Evolutionary conservation across 257 asterid genomes (phyloP), one percentile per base, ranked within the genome.

Genomic region (Petunia axillaris): DNA sequence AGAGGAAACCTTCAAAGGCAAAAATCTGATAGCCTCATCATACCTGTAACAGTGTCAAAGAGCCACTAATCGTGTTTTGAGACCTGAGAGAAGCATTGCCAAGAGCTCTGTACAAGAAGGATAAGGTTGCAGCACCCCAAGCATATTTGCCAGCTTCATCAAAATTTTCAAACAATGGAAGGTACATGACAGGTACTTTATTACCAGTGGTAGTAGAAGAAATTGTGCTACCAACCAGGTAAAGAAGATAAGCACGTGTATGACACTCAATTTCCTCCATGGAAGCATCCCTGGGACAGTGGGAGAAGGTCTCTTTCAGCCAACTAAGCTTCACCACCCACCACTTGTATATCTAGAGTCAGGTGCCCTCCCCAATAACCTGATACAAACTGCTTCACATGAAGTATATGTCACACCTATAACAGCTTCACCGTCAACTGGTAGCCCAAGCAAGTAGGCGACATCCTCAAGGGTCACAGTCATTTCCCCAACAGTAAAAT

Each of bases 131-230:
- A 25, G 99, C 97, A 73, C 98, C 99, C 99, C 99, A 96, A 6
- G 98, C 98, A 83, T 92, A 96, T 75, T 86, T 92, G 80, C 98
- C 99, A 64, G 98, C 95, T 76, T 87, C 97, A 52, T 92, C 94
- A 80, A 96, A 96, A 86, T 91, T 82, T 87, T 91, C 99, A 79
- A 94, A 91, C 83, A 96, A 90, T 3, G 98, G 99, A 67, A 96
- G 97, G 88, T 94, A 93, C 98, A 94, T 94, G 53, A 94, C 97
- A 2, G 98, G 98, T 73, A 96, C 98, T 84, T 96, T 96, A 75
- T 94, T 96, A 68, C 99, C 99, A 11, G 99, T 96, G 41, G 98
- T 96, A 75, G 98, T 96, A 40, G 98, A 94, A 89, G 92, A 96
- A 67, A 96, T 86, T 13, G 99, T 94, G 85, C 98, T 92, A 14